These are phyloP conservation scores for Cryptosporidium baileyi DNA, from an alignment of 169 alveolate genomes.

Conservation along the genomic window DNA sequence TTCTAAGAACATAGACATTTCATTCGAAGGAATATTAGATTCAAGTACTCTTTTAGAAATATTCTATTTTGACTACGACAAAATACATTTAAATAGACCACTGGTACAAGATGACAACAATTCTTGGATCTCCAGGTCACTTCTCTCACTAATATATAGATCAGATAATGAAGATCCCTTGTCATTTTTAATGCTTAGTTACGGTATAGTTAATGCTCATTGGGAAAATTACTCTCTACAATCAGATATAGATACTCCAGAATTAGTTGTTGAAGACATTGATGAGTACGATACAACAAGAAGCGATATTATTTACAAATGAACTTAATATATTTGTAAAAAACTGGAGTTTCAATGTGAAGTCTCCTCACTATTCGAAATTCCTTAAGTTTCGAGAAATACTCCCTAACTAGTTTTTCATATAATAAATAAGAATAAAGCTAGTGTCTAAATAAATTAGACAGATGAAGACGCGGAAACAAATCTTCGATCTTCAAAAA, in stretches of 20 bases:
- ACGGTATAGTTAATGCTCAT: not conserved
- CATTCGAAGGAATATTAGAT: slow-evolving; percentile 24
- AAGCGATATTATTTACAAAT: slow-evolving; percentile 7
- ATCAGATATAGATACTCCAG: not conserved
- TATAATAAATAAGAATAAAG: no score
- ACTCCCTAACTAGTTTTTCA: no score
- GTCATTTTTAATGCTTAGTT: slow-evolving; percentile 21
- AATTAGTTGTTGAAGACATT: not conserved
- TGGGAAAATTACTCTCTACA: slow-evolving; percentile 14
- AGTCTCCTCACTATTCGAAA: no score
- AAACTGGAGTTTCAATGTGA: not conserved
- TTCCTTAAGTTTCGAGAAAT: no score
- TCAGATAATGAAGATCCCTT: slow-evolving; percentile 19
- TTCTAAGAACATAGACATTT: not conserved
- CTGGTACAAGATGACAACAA: not conserved
- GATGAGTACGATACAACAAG: not conserved
- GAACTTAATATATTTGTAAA: not conserved
- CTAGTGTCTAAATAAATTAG: no score
- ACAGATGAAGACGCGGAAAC: no score
- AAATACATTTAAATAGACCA: not conserved
- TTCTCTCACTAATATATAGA: not conserved
- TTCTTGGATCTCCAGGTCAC: slow-evolving; percentile 42
- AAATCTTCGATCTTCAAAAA: no score
- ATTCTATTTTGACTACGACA: slow-evolving; percentile 46
- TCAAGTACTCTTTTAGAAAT: slow-evolving; percentile 15